phyloP scores from a whole-genome alignment of 108 stramenopile species.

The Parmales sp. region DNA sequence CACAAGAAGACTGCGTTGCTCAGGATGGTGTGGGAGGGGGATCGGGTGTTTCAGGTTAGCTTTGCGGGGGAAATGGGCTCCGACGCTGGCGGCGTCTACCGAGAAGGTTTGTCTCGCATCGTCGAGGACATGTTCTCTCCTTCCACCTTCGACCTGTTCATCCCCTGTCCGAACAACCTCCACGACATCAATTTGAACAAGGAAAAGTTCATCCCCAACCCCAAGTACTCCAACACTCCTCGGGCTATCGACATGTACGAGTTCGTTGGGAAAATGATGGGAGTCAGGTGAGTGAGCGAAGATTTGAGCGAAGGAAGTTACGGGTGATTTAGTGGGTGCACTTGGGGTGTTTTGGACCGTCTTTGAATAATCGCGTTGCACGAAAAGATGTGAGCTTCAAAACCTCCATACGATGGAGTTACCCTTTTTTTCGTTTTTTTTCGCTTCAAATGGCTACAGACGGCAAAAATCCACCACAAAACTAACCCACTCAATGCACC shows the following conservation, averaged over 20 bases:
- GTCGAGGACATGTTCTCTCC: conserved; percentile 39
- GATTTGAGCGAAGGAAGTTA: too few species aligned
- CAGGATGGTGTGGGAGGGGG: conserved; percentile 34
- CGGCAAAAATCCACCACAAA: too few species aligned
- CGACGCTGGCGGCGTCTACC: conserved; percentile 46
- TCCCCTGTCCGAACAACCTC: conserved; percentile 32
- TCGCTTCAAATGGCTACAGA: too few species aligned
- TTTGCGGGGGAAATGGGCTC: conserved; percentile 33
- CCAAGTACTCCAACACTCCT: conserved; percentile 25
- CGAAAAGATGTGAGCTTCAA: too few species aligned
- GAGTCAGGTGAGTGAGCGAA: too few species aligned
- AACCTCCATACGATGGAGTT: too few species aligned
- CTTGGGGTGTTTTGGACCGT: too few species aligned
- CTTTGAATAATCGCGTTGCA: too few species aligned
- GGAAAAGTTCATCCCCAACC: conserved; percentile 38
- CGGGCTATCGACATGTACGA: conserved; percentile 35
- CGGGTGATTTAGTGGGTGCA: too few species aligned
- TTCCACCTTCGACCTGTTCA: conserved; percentile 17
- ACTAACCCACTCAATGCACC: too few species aligned
- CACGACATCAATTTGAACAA: conserved; percentile 37
- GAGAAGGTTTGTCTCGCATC: conserved; percentile 41
- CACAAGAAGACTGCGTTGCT: conserved; percentile 21
- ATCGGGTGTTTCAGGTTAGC: conserved; percentile 38
- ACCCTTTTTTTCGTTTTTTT: too few species aligned
- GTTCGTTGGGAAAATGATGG: conserved; percentile 54